Evolutionary conservation across 1,139 yeast genomes (phyloP), one percentile per base, ranked within the genome.

Genomic region (Saccharomyces pastorianus): DNA sequence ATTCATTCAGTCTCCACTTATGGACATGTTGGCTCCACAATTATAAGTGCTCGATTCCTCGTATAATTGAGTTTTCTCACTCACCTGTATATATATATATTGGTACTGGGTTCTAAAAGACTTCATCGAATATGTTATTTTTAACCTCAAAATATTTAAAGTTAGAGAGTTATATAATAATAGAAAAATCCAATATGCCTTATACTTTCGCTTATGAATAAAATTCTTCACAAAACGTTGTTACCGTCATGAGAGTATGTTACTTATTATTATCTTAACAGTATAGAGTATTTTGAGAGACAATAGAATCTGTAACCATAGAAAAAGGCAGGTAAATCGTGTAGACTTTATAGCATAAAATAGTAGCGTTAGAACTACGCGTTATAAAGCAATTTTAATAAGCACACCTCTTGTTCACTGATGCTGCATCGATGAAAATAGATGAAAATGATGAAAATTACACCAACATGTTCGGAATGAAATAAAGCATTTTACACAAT

Each of bases 21-120:
- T 85, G 88, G 93, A 85, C 56, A 80, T 84, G 82, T 74, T 86
- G 73, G 90, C 85, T 63, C 93, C 93, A 55, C 91, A 85, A 71
- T 77, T 69, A 52, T 69, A 81, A 70, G 78, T 75, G 2, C 17
- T 17, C 31, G 6, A 25, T 25, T 23, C 23, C n/a, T 31, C 17
- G 23, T 46, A 31, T 26, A 46, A 29, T 38, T 38, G 42, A 17
- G 42, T 38, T 38, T 38, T 17, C 42, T 38, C 42, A 29, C 47
- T 27, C 14, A 46, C 47, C 46, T 27, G 44, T 20, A 20, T 52
- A 47, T 31, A 54, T 20, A 20, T 47, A 27, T 47, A 47, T 14
- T 25, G 23, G 9, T 41, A 27, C 25, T 28, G 27, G 47, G 26
- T 31, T 32, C 44, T 42, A 32, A 32, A 34, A 41, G 20, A 38